phyloP scores from a whole-genome alignment of 1,284 basidiomycete genomes.

The Tilletia walkeri region DNA sequence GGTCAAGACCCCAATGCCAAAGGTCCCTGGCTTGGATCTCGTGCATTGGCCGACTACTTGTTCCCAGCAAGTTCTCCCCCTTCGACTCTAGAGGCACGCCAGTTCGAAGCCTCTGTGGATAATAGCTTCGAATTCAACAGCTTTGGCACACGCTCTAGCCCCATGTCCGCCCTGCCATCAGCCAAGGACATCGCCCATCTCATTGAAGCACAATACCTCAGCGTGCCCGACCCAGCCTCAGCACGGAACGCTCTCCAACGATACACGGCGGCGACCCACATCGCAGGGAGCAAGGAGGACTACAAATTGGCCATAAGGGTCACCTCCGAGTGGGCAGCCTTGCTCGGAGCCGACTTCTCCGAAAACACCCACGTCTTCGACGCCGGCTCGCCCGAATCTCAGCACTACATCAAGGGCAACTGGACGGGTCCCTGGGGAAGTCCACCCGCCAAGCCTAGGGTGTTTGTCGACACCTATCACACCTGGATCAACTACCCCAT shows the following conservation, averaged over 20 bases:
- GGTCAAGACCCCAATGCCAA: too few relatives aligned
- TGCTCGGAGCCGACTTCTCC: constrained; percentile 38
- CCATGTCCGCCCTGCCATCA: background rate
- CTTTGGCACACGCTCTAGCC: background rate
- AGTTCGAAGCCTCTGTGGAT: too few relatives aligned
- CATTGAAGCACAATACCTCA: background rate
- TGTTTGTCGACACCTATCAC: constrained; percentile 53
- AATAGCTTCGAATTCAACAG: too few relatives aligned
- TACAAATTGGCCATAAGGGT: constrained; percentile 36
- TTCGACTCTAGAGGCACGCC: too few relatives aligned
- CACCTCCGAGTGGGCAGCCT: constrained; percentile 42
- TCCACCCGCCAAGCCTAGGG: constrained; percentile 28
- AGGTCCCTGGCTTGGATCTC: too few relatives aligned
- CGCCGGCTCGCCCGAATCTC: constrained; percentile 40
- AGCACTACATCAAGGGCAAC: constrained; percentile 33
- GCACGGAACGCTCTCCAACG: constrained; percentile 21
- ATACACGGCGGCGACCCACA: constrained; percentile 42
- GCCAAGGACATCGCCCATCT: background rate
- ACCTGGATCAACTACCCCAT: constrained; percentile 51
- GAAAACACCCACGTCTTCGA: constrained; percentile 42
- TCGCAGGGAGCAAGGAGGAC: constrained; percentile 42
- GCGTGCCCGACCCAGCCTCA: background rate
- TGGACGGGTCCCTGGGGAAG: background rate
- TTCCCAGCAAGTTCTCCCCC: too few relatives aligned
- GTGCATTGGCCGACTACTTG: too few relatives aligned